A percentile compares a stretch with the other conserved stretches of the same genome.
Conservation (phyloP, 2,329 filamentous ascomycete species). For the Diplodia seriata region DNA sequence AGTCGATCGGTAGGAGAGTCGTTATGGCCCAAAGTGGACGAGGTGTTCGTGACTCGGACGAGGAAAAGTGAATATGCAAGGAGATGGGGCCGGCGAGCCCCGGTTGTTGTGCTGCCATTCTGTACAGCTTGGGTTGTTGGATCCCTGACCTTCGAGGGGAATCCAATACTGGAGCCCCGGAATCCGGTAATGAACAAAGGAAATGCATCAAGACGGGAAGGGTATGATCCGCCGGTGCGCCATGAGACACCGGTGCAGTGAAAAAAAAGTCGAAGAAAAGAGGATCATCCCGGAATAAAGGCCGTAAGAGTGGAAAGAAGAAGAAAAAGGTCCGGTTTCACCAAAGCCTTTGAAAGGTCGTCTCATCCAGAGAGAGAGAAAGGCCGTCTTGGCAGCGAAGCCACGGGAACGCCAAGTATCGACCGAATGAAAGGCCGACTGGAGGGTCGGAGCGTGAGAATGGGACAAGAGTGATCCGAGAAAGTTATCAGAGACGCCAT, state of each 20-base stretch:
- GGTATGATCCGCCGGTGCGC: slow-evolving; percentile 31
- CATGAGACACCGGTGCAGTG: slow-evolving; percentile 32
- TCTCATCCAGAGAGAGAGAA: slow-evolving; percentile 30
- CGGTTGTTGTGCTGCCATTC: slow-evolving; percentile 18
- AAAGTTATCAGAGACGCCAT: slow-evolving; percentile 48
- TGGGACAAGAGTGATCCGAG: slow-evolving; percentile 37
- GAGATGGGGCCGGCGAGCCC: slow-evolving; percentile 23
- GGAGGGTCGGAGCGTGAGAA: slow-evolving; percentile 23
- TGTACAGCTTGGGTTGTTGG: slow-evolving; percentile 22
- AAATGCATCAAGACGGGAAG: slow-evolving; percentile 29
- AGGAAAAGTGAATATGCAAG: slow-evolving; percentile 17
- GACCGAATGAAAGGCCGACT: slow-evolving; percentile 26
- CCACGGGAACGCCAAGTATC: slow-evolving; percentile 47
- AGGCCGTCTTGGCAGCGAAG: slow-evolving; percentile 39
- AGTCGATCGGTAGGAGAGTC: slow-evolving; percentile 28
- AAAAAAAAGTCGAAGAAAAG: slow-evolving; percentile 20
- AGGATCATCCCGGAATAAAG: slow-evolving; percentile 33
- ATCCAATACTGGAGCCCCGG: slow-evolving; percentile 4
- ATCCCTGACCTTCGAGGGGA: neutral
- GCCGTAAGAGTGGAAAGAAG: slow-evolving; percentile 8
- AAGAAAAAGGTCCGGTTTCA: slow-evolving; percentile 12
- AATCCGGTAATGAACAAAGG: slow-evolving; percentile 28
- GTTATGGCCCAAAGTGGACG: slow-evolving; percentile 15
- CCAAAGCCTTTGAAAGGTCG: slow-evolving; percentile 33
- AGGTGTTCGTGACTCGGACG: slow-evolving; percentile 14